Conservation (phyloP, 306 rosid species). For the Delonix regia region DNA sequence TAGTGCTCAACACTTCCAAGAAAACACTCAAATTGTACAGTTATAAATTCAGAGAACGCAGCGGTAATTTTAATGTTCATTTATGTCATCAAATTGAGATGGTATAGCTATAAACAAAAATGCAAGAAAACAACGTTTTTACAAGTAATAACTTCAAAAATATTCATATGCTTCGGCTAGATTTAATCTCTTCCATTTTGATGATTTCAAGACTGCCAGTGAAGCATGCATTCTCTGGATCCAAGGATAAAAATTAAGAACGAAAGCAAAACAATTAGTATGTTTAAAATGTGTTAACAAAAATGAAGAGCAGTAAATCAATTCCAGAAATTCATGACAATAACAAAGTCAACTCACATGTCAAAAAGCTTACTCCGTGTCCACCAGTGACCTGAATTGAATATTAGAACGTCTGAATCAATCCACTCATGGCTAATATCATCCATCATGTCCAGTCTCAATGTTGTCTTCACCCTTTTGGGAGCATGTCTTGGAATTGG, state of each 20-base stretch:
- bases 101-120: too few relatives aligned
- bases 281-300: neutral
- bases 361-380: slow-evolving; percentile 71
- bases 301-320: neutral
- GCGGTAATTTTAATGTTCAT: neutral
- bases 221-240: neutral
- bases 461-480: slow-evolving; percentile 67
- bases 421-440: slow-evolving; percentile 79
- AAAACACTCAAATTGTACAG: neutral
- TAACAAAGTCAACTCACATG: slow-evolving; percentile 62
- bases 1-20: slow-evolving; percentile 36
- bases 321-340: neutral
- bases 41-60: too few relatives aligned
- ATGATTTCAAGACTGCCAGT: neutral
- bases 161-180: neutral
- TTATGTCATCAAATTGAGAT: neutral
- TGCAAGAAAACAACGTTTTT: too few relatives aligned
- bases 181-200: neutral
- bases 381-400: slow-evolving; percentile 98
- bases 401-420: slow-evolving; percentile 82
- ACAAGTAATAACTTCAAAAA: neutral
- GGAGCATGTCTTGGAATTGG: slow-evolving; percentile 60
- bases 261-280: neutral
- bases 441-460: slow-evolving; percentile 75
- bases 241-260: slow-evolving; percentile 3